Evolutionary conservation across 768 basidiomycete species (phyloP), one percentile per base, ranked within the genome.

Genomic region (Agrocybe praecox): DNA sequence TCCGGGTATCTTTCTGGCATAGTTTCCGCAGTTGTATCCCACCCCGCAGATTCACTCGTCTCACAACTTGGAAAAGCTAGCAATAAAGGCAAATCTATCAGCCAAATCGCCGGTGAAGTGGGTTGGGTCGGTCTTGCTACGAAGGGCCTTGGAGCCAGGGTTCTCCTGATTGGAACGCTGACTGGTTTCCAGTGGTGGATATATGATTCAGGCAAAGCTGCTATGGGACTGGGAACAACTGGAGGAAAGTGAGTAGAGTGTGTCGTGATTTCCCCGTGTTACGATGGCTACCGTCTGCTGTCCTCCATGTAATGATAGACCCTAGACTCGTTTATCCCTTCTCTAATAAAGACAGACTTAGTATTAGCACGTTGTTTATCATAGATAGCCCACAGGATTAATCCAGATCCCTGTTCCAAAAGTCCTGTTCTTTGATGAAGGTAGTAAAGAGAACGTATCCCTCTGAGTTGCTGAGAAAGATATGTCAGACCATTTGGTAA

Each of bases 1-100:
- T 94, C 92, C 57, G 95, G 95, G 79, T 90, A 96, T 74, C 86
- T 96, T 66, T 92, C 95, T 69, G 96, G 96, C 87, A 87, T 97
- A 67, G 86, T 96, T 69, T 96, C 93, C 71, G 96, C 96, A 64
- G 78, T 94, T 73, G 96, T 98, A 72, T 98, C 96, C 17, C 95
- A 98, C 72, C 95, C 95, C 47, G 95, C 95, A 63, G 95, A 98
- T 73, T 89, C 95, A 36, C 74, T 98, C 61, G 90, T 97, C 63
- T 96, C 94, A 56, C 86, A 87, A 73, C 94, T 97, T 76, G 94
- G 95, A 72, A 98, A 98, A 82, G 81, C 85, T 59, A 71, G 80
- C 60, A 91, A 93, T 81, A 89, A 84, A 79, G 90, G 91, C 78
- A 93, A 94, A 80, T 75, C 80, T 47, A 70, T 86, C 57, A 89